phyloP scores from a whole-genome alignment of 495 filamentous ascomycete genomes.

The Aspergillus avenaceus region DNA sequence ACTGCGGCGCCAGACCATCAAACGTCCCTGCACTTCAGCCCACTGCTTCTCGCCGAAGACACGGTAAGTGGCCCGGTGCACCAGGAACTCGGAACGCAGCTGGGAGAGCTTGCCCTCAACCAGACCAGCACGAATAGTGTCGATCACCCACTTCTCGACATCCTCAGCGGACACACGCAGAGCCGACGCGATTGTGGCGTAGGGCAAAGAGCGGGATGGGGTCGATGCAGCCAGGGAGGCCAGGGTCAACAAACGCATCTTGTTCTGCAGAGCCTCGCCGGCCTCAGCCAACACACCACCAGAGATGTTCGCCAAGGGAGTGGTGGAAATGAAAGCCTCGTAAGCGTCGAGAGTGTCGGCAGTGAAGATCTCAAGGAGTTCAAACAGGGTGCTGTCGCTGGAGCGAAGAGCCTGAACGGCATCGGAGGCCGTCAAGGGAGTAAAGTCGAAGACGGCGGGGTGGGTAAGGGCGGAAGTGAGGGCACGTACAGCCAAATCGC shows the following conservation, averaged over 20 bases:
- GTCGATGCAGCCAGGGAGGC: slow-evolving; percentile 81
- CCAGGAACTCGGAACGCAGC: slow-evolving; percentile 83
- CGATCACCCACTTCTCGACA: slow-evolving; percentile 97
- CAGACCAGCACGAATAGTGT: slow-evolving; percentile 89
- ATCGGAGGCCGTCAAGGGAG: slow-evolving; percentile 82
- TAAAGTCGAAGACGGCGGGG: slow-evolving; percentile 84
- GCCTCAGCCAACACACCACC: slow-evolving; percentile 50
- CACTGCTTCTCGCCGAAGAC: slow-evolving; percentile 98
- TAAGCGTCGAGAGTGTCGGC: slow-evolving; percentile 91
- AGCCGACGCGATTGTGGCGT: slow-evolving; percentile 72
- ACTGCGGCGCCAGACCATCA: slow-evolving; percentile 85
- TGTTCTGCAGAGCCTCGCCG: slow-evolving; percentile 77
- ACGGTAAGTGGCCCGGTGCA: slow-evolving; percentile 90
- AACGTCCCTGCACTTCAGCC: slow-evolving; percentile 80
- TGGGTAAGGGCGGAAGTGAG: slow-evolving; percentile 75
- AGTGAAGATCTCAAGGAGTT: slow-evolving; percentile 92
- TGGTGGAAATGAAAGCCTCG: slow-evolving; percentile 71
- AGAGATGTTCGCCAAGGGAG: slow-evolving; percentile 39
- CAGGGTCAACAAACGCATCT: slow-evolving; percentile 93
- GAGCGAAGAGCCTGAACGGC: slow-evolving; percentile 80
- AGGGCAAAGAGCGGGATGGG: slow-evolving; percentile 77
- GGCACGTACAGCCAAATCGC: slow-evolving; percentile 77
- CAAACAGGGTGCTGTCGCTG: slow-evolving; percentile 75
- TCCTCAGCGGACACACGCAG: slow-evolving; percentile 77
- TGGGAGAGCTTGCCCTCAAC: slow-evolving; percentile 94